These are phyloP conservation scores for Lojkania enalia DNA, from an alignment of 2,329 filamentous ascomycete species.

Conservation along the genomic window DNA sequence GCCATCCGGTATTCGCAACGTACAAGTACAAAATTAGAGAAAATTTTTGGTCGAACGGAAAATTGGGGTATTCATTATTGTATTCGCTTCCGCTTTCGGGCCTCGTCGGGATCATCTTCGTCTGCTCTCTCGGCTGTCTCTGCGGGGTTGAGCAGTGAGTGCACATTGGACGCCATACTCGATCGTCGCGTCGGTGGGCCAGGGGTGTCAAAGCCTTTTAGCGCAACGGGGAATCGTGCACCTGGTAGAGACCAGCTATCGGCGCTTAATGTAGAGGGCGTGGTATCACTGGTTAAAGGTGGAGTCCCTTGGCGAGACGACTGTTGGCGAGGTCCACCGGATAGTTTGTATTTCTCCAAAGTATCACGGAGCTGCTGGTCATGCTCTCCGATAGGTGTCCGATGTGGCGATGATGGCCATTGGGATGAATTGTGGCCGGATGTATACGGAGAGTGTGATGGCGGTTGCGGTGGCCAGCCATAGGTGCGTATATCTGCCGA, in stretches of 20 bases:
- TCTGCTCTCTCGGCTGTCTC: conserved; percentile 68
- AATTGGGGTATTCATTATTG: conserved; percentile 22
- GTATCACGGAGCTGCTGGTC: conserved; percentile 74
- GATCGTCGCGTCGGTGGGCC: conserved; percentile 67
- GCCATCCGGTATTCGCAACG: background rate
- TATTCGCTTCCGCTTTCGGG: conserved; percentile 62
- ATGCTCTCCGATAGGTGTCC: conserved; percentile 47
- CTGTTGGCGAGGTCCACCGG: conserved; percentile 55
- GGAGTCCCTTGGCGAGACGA: conserved; percentile 59
- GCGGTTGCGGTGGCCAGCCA: conserved; percentile 63
- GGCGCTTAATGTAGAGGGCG: conserved; percentile 53
- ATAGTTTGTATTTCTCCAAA: conserved; percentile 69
- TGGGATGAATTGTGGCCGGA: conserved; percentile 64
- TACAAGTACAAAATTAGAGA: conserved; percentile 22
- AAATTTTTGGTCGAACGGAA: conserved; percentile 1
- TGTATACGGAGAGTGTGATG: conserved; percentile 65
- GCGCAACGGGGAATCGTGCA: conserved; percentile 48
- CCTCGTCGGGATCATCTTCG: conserved; percentile 64
- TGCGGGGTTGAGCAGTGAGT: conserved; percentile 68
- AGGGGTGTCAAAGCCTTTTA: conserved; percentile 55
- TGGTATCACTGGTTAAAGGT: conserved; percentile 54
- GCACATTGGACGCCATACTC: conserved; percentile 72
- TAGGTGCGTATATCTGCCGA: conserved; percentile 86
- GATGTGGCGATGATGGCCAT: conserved; percentile 70
- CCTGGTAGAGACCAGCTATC: conserved; percentile 62